Evolutionary conservation across 2,329 filamentous ascomycete species (phyloP).

Genomic region (Hymenoscyphus occultus): DNA sequence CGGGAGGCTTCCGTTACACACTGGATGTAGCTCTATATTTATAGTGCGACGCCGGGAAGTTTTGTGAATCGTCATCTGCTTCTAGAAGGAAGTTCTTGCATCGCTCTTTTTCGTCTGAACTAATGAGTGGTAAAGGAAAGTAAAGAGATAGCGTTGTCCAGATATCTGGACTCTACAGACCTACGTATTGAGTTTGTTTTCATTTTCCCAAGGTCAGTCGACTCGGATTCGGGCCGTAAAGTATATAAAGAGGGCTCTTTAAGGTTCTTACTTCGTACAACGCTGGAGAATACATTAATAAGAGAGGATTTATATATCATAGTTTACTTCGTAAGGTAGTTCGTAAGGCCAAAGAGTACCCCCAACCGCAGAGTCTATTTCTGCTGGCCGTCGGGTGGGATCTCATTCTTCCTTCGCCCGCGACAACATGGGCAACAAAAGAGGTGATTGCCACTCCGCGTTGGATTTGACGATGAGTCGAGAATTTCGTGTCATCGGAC

Average conservation of each 20-base stretch:
- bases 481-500: neutral
- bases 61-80: constrained; percentile 3
- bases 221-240: neutral
- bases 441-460: neutral
- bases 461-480: constrained; percentile 5
- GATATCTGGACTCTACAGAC: neutral
- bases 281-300: constrained; percentile 20
- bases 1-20: constrained; percentile 3
- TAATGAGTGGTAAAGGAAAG: neutral
- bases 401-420: constrained; percentile 47
- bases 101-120: neutral
- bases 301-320: constrained; percentile 13
- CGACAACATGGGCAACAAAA: neutral
- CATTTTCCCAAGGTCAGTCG: neutral
- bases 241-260: neutral
- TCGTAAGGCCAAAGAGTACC: constrained; percentile 16
- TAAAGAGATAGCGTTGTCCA: neutral
- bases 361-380: constrained; percentile 13
- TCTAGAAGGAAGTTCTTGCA: constrained; percentile 6
- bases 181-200: neutral
- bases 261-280: constrained; percentile 4
- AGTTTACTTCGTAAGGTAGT: constrained; percentile 1
- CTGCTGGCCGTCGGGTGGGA: constrained; percentile 35
- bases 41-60: constrained; percentile 1
- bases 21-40: neutral